Conservation (phyloP, 78 protist genomes). For the Dictyostelium discoideum region DNA sequence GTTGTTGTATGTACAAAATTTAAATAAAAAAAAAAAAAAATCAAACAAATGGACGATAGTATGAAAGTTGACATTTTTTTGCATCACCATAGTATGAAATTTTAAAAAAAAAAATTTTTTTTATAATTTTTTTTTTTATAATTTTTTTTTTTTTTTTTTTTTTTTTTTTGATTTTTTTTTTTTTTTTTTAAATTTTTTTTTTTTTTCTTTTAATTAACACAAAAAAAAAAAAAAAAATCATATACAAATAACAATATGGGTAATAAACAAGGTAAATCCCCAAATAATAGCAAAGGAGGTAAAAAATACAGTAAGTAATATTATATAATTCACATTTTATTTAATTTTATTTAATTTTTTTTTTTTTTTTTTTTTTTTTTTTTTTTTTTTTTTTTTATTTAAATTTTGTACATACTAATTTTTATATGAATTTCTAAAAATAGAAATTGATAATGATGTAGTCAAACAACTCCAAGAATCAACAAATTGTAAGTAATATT, state of each 20-base stretch:
- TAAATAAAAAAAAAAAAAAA: too few species aligned
- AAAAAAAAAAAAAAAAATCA: neutral
- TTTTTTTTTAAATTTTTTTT: neutral
- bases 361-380: neutral
- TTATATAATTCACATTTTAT: neutral
- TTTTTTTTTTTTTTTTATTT: neutral
- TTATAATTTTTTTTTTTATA: too few species aligned
- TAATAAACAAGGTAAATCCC: conserved; percentile 54
- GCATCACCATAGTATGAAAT: too few species aligned
- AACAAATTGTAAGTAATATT: conserved; percentile 66
- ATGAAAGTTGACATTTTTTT: too few species aligned
- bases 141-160: too few species aligned
- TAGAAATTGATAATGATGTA: conserved; percentile 58
- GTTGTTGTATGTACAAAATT: too few species aligned
- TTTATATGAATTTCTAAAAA: neutral
- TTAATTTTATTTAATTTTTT: neutral
- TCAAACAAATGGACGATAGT: too few species aligned
- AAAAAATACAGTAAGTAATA: conserved; percentile 64
- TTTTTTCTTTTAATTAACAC: neutral
- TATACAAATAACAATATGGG: conserved; percentile 22
- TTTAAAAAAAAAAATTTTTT: too few species aligned
- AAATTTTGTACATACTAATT: neutral
- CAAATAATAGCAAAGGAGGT: neutral
- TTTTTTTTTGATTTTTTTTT: too few species aligned
- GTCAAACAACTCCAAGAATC: conserved; percentile 56